Base-by-base conservation (phyloP, 768 basidiomycete genomes). In the Suillus cothurnatus region DNA sequence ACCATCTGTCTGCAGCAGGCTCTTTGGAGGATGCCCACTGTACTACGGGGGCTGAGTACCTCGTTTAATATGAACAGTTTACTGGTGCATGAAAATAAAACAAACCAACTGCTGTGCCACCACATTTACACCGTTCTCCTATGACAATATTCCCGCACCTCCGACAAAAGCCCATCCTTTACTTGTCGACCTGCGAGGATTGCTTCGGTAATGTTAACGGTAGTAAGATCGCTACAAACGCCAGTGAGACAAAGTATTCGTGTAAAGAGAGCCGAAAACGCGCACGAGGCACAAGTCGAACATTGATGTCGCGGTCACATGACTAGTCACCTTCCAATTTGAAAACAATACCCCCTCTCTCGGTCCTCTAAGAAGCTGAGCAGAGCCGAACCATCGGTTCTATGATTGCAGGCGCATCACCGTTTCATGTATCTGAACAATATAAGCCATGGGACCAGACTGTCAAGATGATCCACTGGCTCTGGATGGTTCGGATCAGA, bases 141-240 rank as follows among this genome's bases (percentile, higher is more conserved):
- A 81, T 73, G 38, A 94, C 92, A 65, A 95, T 93, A 67, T 94
- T 90, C 64, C 93, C 93, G 72, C 93, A 95, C 73, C 91, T 83
- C 65, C 91, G 85, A 79, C 93, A 95, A 72, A 94, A 94, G 28
- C 90, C 90, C 93, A 94, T 94, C 32, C 28, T 58, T 50, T 32
- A 58, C 34, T 50, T 26, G 47, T 47, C n/a, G 9, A 47, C 26
- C 49, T 63, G 14, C 38, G 2, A 58, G 7, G 12, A 34, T 32
- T 19, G 21, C 9, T 61, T 36, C 26, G 53, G 52, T 38, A 28
- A 41, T 32, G 52, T 41, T 38, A 28, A 31, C 32, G 23, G 11
- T 9, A 32, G n/a, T 43, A 31, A 56, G 53, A n/a, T 67, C 43
- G 19, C 38, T 26, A 60, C 61, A n/a, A 50, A 50, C n/a, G 28